phyloP scores from a whole-genome alignment of 352 stramenopile genomes.

The Phytophthora boehmeriae region DNA sequence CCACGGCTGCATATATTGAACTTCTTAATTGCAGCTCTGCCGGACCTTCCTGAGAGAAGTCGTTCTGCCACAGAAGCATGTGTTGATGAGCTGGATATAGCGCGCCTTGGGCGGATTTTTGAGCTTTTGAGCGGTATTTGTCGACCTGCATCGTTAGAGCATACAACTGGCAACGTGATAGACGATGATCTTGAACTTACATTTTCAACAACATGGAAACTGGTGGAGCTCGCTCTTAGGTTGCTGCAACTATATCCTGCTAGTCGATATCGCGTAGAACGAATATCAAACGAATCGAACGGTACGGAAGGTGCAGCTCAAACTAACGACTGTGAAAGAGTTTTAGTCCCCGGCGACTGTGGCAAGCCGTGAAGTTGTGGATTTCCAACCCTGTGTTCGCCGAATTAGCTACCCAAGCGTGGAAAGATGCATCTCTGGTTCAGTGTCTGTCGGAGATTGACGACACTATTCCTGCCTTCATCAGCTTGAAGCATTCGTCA shows the following conservation, averaged over 20 bases:
- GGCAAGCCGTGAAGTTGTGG: slow-evolving; percentile 49
- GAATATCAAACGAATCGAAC: background rate
- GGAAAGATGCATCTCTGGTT: slow-evolving; percentile 28
- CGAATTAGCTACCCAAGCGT: slow-evolving; percentile 35
- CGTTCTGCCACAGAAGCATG: background rate
- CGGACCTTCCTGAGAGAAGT: slow-evolving; percentile 37
- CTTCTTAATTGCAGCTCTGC: slow-evolving; percentile 42
- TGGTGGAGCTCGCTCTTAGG: slow-evolving; percentile 48
- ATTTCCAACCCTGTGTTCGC: slow-evolving; percentile 24
- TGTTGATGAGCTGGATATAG: slow-evolving; percentile 39
- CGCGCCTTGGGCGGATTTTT: slow-evolving; percentile 49
- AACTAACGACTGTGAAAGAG: slow-evolving; percentile 9
- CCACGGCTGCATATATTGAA: slow-evolving; percentile 69
- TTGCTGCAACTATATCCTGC: slow-evolving; percentile 43
- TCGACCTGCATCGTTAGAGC: slow-evolving; percentile 15
- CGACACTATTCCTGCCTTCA: slow-evolving; percentile 33
- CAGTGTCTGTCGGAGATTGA: slow-evolving; percentile 33
- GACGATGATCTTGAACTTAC: slow-evolving; percentile 29
- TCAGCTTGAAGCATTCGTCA: slow-evolving; percentile 34
- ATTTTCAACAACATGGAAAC: slow-evolving; percentile 35
- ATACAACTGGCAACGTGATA: slow-evolving; percentile 11
- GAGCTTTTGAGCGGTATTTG: slow-evolving; percentile 42
- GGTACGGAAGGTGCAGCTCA: background rate
- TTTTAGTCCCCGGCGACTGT: slow-evolving; percentile 39
- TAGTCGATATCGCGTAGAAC: slow-evolving; percentile 32